phyloP scores from a whole-genome alignment of 108 stramenopile genomes.

The Conticribra guillardii region DNA sequence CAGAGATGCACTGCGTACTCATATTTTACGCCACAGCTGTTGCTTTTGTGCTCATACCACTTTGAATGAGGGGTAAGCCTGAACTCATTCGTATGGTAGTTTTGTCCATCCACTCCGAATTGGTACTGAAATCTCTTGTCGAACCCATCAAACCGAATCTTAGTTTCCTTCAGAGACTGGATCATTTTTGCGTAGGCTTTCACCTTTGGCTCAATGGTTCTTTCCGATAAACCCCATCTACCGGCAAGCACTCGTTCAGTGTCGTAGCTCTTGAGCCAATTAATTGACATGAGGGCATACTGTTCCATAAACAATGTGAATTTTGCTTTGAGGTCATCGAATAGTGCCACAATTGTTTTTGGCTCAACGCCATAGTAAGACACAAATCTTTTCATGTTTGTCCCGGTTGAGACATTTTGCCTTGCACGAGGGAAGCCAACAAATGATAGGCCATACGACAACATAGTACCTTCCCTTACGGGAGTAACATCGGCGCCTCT shows the following conservation, averaged over 20 bases:
- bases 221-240: background rate
- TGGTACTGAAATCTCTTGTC: constrained; percentile 25
- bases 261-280: constrained; percentile 9
- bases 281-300: constrained; percentile 6
- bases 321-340: too few relatives aligned
- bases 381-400: too few relatives aligned
- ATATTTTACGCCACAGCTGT: constrained; percentile 4
- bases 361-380: too few relatives aligned
- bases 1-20: background rate
- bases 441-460: too few relatives aligned
- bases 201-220: background rate
- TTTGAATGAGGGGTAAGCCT: constrained; percentile 28
- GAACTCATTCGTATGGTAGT: too few relatives aligned
- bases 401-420: too few relatives aligned
- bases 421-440: too few relatives aligned
- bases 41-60: background rate
- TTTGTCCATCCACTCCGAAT: too few relatives aligned
- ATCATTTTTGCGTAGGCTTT: background rate
- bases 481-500: too few relatives aligned
- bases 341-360: too few relatives aligned
- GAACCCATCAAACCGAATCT: constrained; percentile 2
- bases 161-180: background rate
- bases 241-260: constrained; percentile 11
- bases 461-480: too few relatives aligned
- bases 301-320: too few relatives aligned